A percentile compares a stretch with the other conserved stretches of the same genome.
Conservation (phyloP, 768 basidiomycete species). For the Termitomyces sp. region DNA sequence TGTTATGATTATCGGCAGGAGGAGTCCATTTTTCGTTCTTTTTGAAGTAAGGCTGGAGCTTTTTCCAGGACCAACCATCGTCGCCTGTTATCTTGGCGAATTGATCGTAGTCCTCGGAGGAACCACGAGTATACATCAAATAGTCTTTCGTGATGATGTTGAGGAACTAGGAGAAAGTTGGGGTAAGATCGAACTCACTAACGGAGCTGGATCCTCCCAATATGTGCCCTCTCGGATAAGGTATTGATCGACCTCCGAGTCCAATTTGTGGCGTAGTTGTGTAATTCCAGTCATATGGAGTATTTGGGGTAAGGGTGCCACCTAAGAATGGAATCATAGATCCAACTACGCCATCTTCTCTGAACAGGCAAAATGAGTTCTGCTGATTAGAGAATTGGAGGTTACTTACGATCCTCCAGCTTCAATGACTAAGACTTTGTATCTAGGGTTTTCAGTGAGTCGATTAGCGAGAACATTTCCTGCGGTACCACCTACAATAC, state of each 20-base stretch:
- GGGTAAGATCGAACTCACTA: constrained; percentile 17
- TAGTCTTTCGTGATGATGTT: constrained; percentile 8
- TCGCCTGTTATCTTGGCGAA: constrained; percentile 14
- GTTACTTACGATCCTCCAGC: constrained; percentile 24
- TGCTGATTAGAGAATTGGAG: background rate
- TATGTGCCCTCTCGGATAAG: constrained; percentile 23
- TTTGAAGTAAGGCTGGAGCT: constrained; percentile 22
- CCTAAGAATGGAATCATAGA: constrained; percentile 10
- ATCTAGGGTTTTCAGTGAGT: constrained; percentile 34
- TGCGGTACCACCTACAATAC: constrained; percentile 13
- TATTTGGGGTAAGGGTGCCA: constrained; percentile 7
- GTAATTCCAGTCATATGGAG: constrained; percentile 23
- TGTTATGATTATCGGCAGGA: constrained; percentile 30
- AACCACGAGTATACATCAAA: constrained; percentile 15
- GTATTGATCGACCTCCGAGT: constrained; percentile 20
- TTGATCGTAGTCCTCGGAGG: constrained; percentile 13
- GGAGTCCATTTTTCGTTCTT: constrained; percentile 29
- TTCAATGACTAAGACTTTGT: constrained; percentile 39
- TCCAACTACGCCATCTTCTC: constrained; percentile 9
- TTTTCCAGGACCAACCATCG: constrained; percentile 26
- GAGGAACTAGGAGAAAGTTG: background rate
- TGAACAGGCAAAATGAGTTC: background rate
- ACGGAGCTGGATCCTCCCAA: constrained; percentile 26
- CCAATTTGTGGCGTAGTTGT: constrained; percentile 22
- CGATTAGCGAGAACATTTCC: constrained; percentile 18